Conservation (phyloP, 352 stramenopile species). For the Pythium rishiriense region DNA sequence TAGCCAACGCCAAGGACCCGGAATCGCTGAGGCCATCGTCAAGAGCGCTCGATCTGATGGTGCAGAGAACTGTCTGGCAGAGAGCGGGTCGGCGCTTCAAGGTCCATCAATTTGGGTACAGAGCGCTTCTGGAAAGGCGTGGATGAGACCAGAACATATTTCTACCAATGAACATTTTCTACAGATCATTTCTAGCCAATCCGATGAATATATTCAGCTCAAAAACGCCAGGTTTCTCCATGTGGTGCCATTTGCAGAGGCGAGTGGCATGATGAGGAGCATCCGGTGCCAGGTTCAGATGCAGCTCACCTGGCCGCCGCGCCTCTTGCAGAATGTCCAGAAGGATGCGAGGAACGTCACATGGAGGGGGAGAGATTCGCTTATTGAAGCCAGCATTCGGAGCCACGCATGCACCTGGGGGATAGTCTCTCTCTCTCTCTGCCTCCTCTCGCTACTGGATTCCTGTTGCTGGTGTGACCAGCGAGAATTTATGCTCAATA, state of each 20-base stretch:
- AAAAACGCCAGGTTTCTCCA: not conserved
- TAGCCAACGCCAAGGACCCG: not conserved
- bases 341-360: not conserved
- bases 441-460: not conserved
- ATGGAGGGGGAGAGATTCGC: too few species aligned
- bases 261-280: not conserved
- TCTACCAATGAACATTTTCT: too few species aligned
- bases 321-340: not conserved
- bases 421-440: too few species aligned
- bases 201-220: not conserved
- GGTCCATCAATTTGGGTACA: constrained; percentile 7
- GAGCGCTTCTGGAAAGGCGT: constrained; percentile 2
- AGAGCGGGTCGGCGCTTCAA: constrained; percentile 12
- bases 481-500: not conserved
- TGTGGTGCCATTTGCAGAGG: not conserved
- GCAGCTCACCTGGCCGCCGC: not conserved
- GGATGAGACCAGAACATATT: not conserved
- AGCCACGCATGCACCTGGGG: too few species aligned
- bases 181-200: not conserved
- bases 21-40: too few species aligned
- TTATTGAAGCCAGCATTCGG: not conserved
- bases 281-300: not conserved
- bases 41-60: not conserved
- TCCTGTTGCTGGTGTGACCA: not conserved
- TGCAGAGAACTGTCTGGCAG: not conserved